Evolutionary conservation across 352 stramenopile genomes (phyloP).

Genomic region (Phytopythium ostracodes): DNA sequence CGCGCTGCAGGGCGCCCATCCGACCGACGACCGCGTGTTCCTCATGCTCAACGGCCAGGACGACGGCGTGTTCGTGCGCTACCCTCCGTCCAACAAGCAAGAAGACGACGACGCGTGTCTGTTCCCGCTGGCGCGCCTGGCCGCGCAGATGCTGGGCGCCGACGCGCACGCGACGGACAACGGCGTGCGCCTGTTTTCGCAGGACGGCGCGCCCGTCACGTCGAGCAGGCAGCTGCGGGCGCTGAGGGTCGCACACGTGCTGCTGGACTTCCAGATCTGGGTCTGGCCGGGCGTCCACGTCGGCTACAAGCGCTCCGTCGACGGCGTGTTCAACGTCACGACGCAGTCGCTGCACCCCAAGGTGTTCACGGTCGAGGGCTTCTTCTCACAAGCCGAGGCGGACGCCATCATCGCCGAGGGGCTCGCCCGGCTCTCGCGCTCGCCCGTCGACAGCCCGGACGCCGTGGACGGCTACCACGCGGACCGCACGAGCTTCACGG

Average conservation of each 20-base stretch:
- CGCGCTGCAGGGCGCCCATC: background rate
- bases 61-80: constrained; percentile 44
- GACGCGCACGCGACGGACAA: constrained; percentile 46
- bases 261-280: constrained; percentile 72
- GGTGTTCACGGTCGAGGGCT: constrained; percentile 61
- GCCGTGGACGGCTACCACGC: constrained; percentile 53
- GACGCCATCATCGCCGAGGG: constrained; percentile 51
- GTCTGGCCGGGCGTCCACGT: constrained; percentile 71
- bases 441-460: constrained; percentile 51
- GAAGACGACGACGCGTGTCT: constrained; percentile 27
- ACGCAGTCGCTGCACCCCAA: constrained; percentile 57
- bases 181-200: constrained; percentile 56
- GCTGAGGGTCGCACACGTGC: constrained; percentile 52
- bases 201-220: constrained; percentile 41
- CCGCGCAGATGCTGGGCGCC: constrained; percentile 30
- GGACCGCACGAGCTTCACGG: constrained; percentile 66
- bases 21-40: constrained; percentile 35
- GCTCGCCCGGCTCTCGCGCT: constrained; percentile 40
- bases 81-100: constrained; percentile 4
- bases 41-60: constrained; percentile 72
- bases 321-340: constrained; percentile 44
- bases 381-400: constrained; percentile 56
- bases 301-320: constrained; percentile 47
- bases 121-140: constrained; percentile 35
- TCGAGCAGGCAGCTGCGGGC: constrained; percentile 27